phyloP scores from a whole-genome alignment of 1,284 basidiomycete species.

The Ceratobasidium sp. region DNA sequence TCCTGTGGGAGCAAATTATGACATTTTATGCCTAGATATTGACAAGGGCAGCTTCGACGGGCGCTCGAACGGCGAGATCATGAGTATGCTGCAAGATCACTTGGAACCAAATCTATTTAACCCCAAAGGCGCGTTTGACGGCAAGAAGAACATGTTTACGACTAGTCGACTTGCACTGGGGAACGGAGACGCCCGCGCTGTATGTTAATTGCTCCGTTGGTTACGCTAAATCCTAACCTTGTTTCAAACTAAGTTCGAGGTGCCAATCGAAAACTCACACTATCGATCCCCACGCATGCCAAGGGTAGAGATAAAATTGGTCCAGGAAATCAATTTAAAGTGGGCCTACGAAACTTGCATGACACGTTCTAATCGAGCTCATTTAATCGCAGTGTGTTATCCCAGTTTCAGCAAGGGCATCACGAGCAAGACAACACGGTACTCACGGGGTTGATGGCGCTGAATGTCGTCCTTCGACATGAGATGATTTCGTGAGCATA shows the following conservation, averaged over 20 bases:
- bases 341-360: conserved; percentile 54
- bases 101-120: conserved; percentile 45
- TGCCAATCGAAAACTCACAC: conserved; percentile 57
- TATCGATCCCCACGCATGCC: conserved; percentile 20
- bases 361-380: background rate
- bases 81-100: conserved; percentile 43
- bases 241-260: conserved; percentile 64
- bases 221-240: background rate
- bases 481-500: conserved; percentile 64
- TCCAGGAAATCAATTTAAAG: conserved; percentile 77
- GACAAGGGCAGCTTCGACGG: conserved; percentile 44
- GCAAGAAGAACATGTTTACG: conserved; percentile 61
- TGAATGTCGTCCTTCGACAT: conserved; percentile 83
- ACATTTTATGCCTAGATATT: background rate
- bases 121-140: conserved; percentile 39
- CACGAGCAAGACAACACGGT: conserved; percentile 76
- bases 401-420: conserved; percentile 71
- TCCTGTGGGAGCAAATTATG: background rate
- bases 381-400: conserved; percentile 64
- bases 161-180: conserved; percentile 68
- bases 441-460: conserved; percentile 75
- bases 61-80: conserved; percentile 44
- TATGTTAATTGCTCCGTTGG: background rate
- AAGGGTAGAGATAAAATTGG: conserved; percentile 67
- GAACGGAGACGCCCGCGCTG: conserved; percentile 47